Evolutionary conservation across 192 early-diverging fungal species (phyloP), one percentile per base, ranked within the genome.

Genomic region (Endogone sp.): DNA sequence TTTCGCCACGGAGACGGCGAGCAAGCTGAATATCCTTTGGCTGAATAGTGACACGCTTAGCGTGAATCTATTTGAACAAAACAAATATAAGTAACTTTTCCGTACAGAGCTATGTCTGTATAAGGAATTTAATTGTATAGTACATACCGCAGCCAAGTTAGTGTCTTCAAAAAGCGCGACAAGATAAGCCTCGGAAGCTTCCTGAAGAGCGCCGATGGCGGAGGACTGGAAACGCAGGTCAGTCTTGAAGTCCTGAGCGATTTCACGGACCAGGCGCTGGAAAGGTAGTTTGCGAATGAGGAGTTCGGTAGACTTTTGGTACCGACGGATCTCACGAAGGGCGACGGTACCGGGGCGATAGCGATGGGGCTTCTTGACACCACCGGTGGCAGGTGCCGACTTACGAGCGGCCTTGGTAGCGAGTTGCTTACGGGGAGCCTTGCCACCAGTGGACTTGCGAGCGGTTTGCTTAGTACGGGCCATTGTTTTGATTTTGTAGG

Each of bases 41-140:
- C 85, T 98, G 96, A 84, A 99, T 99, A 78, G 98, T 99, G 74
- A 99, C 98, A 84, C 98, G 92, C 91, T 97, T 97, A 81, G 95
- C 98, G 83, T 99, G 97, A 88, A 97, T 95, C 37, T 49, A 49
- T 49, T 49, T 0, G 37, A 49, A 49, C 16, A 49, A 49, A 16
- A 49, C 37, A 0, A n/a, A n/a, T n/a, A n/a, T n/a, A n/a, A n/a
- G n/a, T n/a, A n/a, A n/a, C n/a, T n/a, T n/a, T n/a, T n/a, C n/a
- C n/a, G n/a, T n/a, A n/a, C n/a, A n/a, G n/a, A n/a, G n/a, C n/a
- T n/a, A n/a, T n/a, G n/a, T n/a, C 37, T 49, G 37, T 44, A 16
- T 16, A 49, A 49, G 6, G 37, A 1, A 49, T 16, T 11, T 1
- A 49, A 49, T 16, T 49, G 16, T 16, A 49, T 1, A 1, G 0